These are phyloP conservation scores for Erythrophleum ivorense DNA, from an alignment of 331 rosid species.

Conservation along the genomic window DNA sequence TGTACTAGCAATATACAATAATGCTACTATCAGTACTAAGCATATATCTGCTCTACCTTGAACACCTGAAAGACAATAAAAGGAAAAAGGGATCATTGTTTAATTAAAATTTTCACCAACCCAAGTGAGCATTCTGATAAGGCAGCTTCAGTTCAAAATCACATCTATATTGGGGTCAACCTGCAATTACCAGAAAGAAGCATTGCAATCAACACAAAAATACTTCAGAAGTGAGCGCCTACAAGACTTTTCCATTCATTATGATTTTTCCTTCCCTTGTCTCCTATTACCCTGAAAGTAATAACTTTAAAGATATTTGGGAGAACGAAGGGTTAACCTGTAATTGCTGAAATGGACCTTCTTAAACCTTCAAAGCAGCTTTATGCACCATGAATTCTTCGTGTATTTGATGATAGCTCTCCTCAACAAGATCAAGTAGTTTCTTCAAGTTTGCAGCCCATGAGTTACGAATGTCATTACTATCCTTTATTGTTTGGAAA, in stretches of 20 bases:
- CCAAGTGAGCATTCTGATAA: background rate
- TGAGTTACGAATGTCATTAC: conserved; percentile 78
- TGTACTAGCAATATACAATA: conserved; percentile 57
- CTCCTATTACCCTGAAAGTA: background rate
- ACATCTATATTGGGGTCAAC: conserved; percentile 35
- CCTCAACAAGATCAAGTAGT: conserved; percentile 98
- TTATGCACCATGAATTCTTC: conserved; percentile 86
- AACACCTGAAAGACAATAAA: conserved; percentile 37
- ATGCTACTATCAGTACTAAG: conserved; percentile 46
- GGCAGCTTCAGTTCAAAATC: background rate
- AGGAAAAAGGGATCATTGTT: conserved; percentile 22
- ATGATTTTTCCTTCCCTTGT: too few species aligned
- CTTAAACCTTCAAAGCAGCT: conserved; percentile 69
- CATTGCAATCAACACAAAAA: background rate
- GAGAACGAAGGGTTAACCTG: conserved; percentile 1
- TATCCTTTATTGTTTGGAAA: conserved; percentile 72
- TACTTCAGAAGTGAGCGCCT: background rate
- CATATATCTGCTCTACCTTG: conserved; percentile 33
- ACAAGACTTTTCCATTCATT: background rate
- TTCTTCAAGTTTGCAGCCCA: conserved; percentile 97
- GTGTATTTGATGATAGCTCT: conserved; percentile 87
- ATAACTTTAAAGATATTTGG: too few species aligned
- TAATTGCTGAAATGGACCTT: background rate
- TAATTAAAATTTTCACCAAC: conserved; percentile 38
- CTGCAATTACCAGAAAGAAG: conserved; percentile 35